phyloP scores from a whole-genome alignment of 2,329 filamentous ascomycete genomes.

The Helminthosporium solani region DNA sequence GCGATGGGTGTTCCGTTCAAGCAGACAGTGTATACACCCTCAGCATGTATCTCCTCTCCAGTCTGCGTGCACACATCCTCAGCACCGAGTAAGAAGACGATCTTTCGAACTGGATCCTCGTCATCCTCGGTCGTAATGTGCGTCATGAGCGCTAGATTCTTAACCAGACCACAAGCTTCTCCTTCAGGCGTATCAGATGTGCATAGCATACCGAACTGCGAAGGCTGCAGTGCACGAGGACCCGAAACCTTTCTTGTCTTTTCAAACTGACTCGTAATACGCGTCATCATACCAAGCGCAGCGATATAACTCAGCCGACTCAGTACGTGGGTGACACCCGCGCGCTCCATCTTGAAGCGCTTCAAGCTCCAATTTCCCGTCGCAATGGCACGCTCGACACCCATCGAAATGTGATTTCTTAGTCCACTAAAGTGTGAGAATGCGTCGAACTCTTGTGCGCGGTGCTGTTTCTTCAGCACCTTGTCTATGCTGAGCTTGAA shows the following conservation, averaged over 20 bases:
- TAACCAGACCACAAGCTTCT: conserved; percentile 95
- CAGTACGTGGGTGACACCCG: conserved; percentile 93
- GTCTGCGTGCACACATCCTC: conserved; percentile 78
- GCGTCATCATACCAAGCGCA: conserved; percentile 98
- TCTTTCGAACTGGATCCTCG: conserved; percentile 82
- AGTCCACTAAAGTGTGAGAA: conserved; percentile 80
- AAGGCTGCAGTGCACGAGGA: conserved; percentile 91
- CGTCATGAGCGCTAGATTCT: conserved; percentile 97
- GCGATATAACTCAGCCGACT: conserved; percentile 95
- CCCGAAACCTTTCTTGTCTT: conserved; percentile 97
- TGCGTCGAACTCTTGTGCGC: conserved; percentile 85
- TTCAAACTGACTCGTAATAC: conserved; percentile 97
- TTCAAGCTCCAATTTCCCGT: conserved; percentile 98
- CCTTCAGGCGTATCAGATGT: conserved; percentile 97
- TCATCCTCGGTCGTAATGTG: conserved; percentile 98
- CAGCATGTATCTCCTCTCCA: conserved; percentile 81
- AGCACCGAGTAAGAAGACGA: conserved; percentile 83
- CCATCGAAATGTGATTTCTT: conserved; percentile 82
- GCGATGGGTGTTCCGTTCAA: conserved; percentile 95
- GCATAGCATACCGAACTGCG: conserved; percentile 97
- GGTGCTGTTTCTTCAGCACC: conserved; percentile 87
- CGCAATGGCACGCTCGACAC: conserved; percentile 93
- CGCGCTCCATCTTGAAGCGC: conserved; percentile 97
- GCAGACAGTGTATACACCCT: conserved; percentile 85
- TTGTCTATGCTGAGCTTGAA: conserved; percentile 96